Conservation (phyloP, 805 yeast species). For the Brettanomyces custersianus region DNA sequence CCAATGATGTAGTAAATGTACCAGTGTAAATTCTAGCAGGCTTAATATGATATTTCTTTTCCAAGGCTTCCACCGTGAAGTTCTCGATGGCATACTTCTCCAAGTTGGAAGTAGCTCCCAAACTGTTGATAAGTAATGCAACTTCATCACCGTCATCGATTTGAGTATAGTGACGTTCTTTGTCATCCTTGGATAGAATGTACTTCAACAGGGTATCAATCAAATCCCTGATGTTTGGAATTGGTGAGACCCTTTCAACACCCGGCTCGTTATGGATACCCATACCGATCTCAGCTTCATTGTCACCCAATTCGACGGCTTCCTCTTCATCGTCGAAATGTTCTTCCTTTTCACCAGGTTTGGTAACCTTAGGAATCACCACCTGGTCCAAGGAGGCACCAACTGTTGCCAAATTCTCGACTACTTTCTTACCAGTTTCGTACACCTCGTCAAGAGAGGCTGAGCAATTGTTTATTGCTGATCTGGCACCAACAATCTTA, state of each 20-base stretch:
- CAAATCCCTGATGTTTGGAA: constrained; percentile 63
- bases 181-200: constrained; percentile 52
- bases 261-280: constrained; percentile 97
- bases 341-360: constrained; percentile 34
- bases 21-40: constrained; percentile 71
- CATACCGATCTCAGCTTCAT: constrained; percentile 85
- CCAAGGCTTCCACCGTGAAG: constrained; percentile 44
- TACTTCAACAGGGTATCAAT: constrained; percentile 50
- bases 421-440: constrained; percentile 50
- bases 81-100: constrained; percentile 69
- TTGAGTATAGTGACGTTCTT: constrained; percentile 74
- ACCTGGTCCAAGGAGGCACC: constrained; percentile 88
- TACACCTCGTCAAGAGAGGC: constrained; percentile 44
- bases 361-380: constrained; percentile 49
- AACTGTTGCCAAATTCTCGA: constrained; percentile 66
- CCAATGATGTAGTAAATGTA: constrained; percentile 79
- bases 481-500: constrained; percentile 69
- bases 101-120: constrained; percentile 83
- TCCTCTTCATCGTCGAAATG: constrained; percentile 28
- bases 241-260: constrained; percentile 47
- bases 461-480: constrained; percentile 20
- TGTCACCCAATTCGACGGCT: constrained; percentile 34
- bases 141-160: constrained; percentile 53
- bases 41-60: constrained; percentile 38
- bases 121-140: constrained; percentile 66